Base-by-base conservation (phyloP, 768 basidiomycete genomes). In the Bullera alba region DNA sequence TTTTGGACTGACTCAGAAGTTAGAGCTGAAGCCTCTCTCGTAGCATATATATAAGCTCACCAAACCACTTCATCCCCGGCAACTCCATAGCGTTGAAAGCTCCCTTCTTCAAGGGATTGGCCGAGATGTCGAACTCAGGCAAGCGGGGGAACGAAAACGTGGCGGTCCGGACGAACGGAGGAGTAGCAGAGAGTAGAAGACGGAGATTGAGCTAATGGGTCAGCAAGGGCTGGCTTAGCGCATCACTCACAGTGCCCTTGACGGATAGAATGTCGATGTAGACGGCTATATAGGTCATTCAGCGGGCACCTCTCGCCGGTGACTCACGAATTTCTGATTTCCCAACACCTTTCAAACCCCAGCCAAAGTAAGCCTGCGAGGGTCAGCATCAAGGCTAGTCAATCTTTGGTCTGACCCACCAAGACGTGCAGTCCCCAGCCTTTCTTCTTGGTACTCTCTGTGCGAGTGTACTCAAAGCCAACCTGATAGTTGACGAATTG, bases 401-500 rank as follows among this genome's bases (percentile, higher is more conserved):
- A 21, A 25, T 3, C 41, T 32, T 27, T 15, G 44, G 4, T 36
- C 15, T 46, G 5, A 44, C 58, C 46, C 35, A 58, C 63, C 51
- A 72, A 35, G 14, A 67, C 57, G 46, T 69, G 69, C 32, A 72
- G 34, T 17, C 65, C 66, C 50, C 61, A 64, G 1, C 66, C 71
- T 35, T 58, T 59, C 36, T 47, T 46, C 27, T 48, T 39, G 2
- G 57, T 51, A 23, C 48, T 53, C 47, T 58, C 58, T 6, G 50
- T 51, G 19, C 64, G 45, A 41, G 56, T 56, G 39, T 68, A 71
- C 48, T 63, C 58, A 39, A 74, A 74, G 12, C 61, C 63, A 19
- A 74, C 54, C 25, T 69, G 69, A 41, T 63, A 70, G 46, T 71
- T 73, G 38, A 71, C 66, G 50, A 68, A 70, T 50, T 65, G 59